Evolutionary conservation across 2,329 filamentous ascomycete species (phyloP).

Genomic region (Xenoacremonium recifei): DNA sequence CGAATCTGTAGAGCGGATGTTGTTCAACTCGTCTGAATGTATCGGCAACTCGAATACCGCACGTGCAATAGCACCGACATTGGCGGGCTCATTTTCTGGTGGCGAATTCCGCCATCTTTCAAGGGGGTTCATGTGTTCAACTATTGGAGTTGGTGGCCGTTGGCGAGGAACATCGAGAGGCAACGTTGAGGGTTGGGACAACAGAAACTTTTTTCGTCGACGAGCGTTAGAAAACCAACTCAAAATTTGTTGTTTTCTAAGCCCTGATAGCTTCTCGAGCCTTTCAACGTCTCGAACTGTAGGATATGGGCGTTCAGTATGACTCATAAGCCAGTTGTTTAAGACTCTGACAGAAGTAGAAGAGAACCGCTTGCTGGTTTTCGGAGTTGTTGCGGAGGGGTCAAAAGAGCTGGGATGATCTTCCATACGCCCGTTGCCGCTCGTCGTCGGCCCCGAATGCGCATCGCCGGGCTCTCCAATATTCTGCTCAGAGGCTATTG

Average conservation of each 20-base stretch:
- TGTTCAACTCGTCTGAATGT: background rate
- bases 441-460: no score
- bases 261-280: slow-evolving; percentile 65
- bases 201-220: slow-evolving; percentile 68
- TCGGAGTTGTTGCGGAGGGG: no score
- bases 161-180: slow-evolving; percentile 55
- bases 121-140: slow-evolving; percentile 15
- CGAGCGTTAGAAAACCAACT: slow-evolving; percentile 87
- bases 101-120: slow-evolving; percentile 24
- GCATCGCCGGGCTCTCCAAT: no score
- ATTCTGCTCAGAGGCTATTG: no score
- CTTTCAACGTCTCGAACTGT: background rate
- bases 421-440: no score
- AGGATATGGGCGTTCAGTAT: background rate
- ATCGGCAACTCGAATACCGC: slow-evolving; percentile 9
- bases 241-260: slow-evolving; percentile 74
- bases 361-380: no score
- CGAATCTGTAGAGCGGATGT: background rate
- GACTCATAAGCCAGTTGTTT: no score
- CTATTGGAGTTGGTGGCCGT: slow-evolving; percentile 29
- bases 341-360: no score
- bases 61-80: slow-evolving; percentile 21
- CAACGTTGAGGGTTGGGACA: slow-evolving; percentile 56
- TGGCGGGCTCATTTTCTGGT: slow-evolving; percentile 24
- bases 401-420: no score